Evolutionary conservation across 2,329 filamentous ascomycete genomes (phyloP).

Genomic region (Trichoderma koningii): DNA sequence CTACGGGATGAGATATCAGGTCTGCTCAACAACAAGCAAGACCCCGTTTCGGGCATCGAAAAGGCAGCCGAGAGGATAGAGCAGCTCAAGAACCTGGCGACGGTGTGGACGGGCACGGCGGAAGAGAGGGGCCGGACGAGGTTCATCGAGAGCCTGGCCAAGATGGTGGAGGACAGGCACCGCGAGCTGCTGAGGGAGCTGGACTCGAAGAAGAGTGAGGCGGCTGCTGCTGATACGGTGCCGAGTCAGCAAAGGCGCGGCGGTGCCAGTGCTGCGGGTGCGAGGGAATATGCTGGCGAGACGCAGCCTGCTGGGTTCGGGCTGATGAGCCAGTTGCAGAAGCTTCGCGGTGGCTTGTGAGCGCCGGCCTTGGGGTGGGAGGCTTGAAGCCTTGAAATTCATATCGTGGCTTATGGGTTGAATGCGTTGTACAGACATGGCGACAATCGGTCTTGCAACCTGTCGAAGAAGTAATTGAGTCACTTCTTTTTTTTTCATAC

Average conservation of each 20-base stretch:
- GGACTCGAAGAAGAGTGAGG: slow-evolving; percentile 44
- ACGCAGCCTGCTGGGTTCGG: slow-evolving; percentile 56
- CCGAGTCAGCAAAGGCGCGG: slow-evolving; percentile 31
- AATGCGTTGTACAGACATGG: background rate
- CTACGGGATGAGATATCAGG: slow-evolving; percentile 71
- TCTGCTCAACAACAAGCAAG: slow-evolving; percentile 60
- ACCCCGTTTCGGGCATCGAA: slow-evolving; percentile 68
- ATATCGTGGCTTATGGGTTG: background rate
- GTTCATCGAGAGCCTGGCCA: slow-evolving; percentile 80
- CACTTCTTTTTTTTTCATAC: no score
- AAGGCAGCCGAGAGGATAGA: slow-evolving; percentile 74
- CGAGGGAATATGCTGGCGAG: slow-evolving; percentile 41
- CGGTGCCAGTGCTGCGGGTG: slow-evolving; percentile 33
- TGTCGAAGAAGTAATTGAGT: no score
- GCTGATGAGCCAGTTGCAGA: slow-evolving; percentile 64
- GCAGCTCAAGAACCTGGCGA: slow-evolving; percentile 71
- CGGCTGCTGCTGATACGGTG: no score
- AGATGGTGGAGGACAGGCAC: slow-evolving; percentile 77
- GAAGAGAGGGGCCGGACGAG: slow-evolving; percentile 84
- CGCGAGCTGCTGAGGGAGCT: slow-evolving; percentile 55
- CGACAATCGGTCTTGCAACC: background rate
- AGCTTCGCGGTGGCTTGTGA: slow-evolving; percentile 57
- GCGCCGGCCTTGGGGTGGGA: no score
- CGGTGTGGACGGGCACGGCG: slow-evolving; percentile 93
- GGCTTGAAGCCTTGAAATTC: background rate